Evolutionary conservation across 1,284 basidiomycete genomes (phyloP).

Genomic region (Pseudozyma tsukubaensis): DNA sequence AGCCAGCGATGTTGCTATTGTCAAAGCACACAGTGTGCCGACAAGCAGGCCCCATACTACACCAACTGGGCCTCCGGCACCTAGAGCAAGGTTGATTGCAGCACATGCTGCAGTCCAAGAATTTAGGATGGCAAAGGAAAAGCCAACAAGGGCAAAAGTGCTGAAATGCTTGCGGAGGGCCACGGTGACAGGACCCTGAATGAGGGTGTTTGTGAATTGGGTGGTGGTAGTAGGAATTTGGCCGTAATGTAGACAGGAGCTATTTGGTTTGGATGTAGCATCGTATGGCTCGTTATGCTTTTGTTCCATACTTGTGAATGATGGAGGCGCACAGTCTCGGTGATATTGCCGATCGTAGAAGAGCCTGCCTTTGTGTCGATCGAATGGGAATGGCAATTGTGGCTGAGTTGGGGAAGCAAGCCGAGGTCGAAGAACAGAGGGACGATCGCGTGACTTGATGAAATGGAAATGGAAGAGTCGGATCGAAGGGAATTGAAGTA

Average conservation of each 20-base stretch:
- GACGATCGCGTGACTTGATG: no score
- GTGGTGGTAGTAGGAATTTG: background rate
- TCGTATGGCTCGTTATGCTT: constrained; percentile 27
- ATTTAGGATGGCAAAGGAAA: constrained; percentile 49
- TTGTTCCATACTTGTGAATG: constrained; percentile 10
- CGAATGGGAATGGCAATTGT: background rate
- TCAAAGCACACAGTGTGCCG: constrained; percentile 30
- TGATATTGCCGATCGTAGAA: background rate
- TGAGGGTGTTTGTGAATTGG: background rate
- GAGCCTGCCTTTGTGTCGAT: background rate
- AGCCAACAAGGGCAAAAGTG: constrained; percentile 41
- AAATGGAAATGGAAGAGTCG: no score
- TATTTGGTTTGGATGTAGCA: constrained; percentile 18
- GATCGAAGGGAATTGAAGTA: no score
- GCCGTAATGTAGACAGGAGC: constrained; percentile 13
- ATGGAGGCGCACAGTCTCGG: constrained; percentile 12
- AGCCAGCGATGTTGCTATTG: constrained; percentile 34
- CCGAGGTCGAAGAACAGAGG: no score
- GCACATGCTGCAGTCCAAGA: constrained; percentile 41
- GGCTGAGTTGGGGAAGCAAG: background rate
- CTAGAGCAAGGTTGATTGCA: constrained; percentile 39
- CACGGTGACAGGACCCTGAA: background rate
- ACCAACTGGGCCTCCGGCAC: constrained; percentile 34
- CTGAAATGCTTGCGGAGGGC: constrained; percentile 41
- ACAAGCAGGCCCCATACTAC: constrained; percentile 36